Evolutionary conservation across 2,329 filamentous ascomycete genomes (phyloP).

Genomic region (Paradendryphiella salina): DNA sequence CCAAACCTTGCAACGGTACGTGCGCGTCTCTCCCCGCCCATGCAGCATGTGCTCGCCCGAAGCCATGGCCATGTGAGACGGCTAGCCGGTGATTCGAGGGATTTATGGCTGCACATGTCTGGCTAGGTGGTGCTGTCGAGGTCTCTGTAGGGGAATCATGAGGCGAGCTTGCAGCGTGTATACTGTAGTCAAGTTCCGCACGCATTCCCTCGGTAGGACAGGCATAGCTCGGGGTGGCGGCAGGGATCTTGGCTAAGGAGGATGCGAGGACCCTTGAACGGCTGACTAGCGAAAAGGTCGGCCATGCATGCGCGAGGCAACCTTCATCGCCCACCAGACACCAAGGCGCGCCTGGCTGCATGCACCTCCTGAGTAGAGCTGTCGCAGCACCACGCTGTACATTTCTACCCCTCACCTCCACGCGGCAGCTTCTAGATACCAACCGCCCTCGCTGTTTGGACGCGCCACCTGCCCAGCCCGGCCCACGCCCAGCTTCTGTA

Average conservation of each 20-base stretch:
- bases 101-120: not conserved
- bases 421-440: conserved; percentile 14
- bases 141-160: not conserved
- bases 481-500: conserved; percentile 31
- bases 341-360: conserved; percentile 17
- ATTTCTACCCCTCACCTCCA: conserved; percentile 25
- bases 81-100: conserved; percentile 7
- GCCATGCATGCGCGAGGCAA: too few relatives aligned
- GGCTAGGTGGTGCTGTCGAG: conserved; percentile 4
- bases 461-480: conserved; percentile 29
- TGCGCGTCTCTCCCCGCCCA: conserved; percentile 9
- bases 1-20: conserved; percentile 14
- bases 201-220: not conserved
- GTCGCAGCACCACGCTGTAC: conserved; percentile 4
- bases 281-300: too few relatives aligned
- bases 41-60: not conserved
- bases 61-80: conserved; percentile 3
- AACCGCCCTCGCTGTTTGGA: conserved; percentile 21
- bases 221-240: not conserved
- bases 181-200: not conserved
- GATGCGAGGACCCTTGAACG: too few relatives aligned
- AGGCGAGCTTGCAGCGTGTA: too few relatives aligned
- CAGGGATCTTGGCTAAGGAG: not conserved
- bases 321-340: conserved; percentile 19
- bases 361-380: too few relatives aligned